Evolutionary conservation across 2,329 filamentous ascomycete species (phyloP).

Genomic region (Tolypocladium guangdongense): DNA sequence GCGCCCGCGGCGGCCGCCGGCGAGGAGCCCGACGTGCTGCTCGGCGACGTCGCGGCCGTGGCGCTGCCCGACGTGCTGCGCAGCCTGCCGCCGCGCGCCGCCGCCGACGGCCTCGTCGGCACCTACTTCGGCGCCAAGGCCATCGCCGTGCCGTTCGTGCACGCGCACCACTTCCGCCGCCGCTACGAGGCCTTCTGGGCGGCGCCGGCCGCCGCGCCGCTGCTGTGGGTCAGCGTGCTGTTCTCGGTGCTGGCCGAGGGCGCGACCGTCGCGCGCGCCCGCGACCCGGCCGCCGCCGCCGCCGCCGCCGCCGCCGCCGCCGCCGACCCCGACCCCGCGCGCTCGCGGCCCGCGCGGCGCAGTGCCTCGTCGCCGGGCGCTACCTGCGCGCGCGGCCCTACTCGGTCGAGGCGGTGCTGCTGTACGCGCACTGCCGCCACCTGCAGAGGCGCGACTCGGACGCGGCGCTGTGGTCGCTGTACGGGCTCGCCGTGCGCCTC

Average conservation of each 20-base stretch:
- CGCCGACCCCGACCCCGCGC: constrained; percentile 8
- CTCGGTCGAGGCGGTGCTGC: constrained; percentile 37
- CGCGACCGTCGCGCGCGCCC: constrained; percentile 21
- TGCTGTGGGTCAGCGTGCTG: constrained; percentile 40
- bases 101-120: constrained; percentile 24
- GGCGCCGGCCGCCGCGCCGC: constrained; percentile 23
- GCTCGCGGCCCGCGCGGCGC: constrained; percentile 22
- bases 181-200: constrained; percentile 38
- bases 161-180: constrained; percentile 33
- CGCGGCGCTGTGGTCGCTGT: constrained; percentile 34
- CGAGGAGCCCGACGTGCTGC: constrained; percentile 20
- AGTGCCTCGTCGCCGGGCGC: constrained; percentile 36
- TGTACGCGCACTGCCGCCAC: constrained; percentile 32
- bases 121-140: constrained; percentile 29
- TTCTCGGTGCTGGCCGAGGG: constrained; percentile 35
- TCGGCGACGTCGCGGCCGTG: constrained; percentile 15
- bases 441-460: constrained; percentile 30
- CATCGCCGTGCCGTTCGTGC: constrained; percentile 25
- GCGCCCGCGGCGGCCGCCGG: constrained; percentile 1
- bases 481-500: constrained; percentile 33
- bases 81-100: constrained; percentile 23
- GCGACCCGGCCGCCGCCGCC: constrained; percentile 9
- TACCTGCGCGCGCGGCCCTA: constrained; percentile 34
- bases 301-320: not conserved
- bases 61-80: constrained; percentile 19